A percentile compares a stretch with the other conserved stretches of the same genome.
Evolutionary conservation across 805 yeast genomes (phyloP).

Genomic region (Candida vartiovaarae): DNA sequence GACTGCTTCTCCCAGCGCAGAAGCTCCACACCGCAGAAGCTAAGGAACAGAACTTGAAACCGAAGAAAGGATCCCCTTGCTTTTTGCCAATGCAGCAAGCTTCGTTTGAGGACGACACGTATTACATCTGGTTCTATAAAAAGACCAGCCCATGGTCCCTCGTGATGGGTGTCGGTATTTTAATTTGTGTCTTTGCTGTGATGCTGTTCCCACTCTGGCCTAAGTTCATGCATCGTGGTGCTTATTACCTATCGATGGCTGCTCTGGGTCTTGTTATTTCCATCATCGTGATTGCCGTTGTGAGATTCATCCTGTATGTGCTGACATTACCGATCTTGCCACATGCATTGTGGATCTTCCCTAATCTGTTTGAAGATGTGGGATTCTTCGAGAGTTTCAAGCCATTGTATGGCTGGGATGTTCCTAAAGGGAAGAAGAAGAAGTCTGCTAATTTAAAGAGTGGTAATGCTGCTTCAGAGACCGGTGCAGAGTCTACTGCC

Average conservation of each 20-base stretch:
- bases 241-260: conserved; percentile 82
- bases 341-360: conserved; percentile 92
- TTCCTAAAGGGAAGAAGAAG: conserved; percentile 23
- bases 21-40: conserved; percentile 68
- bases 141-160: conserved; percentile 49
- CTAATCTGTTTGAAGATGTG: conserved; percentile 91
- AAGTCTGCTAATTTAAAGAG: conserved; percentile 9
- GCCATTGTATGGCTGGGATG: conserved; percentile 61
- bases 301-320: conserved; percentile 65
- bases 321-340: conserved; percentile 50
- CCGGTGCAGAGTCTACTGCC: conserved; percentile 4
- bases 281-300: conserved; percentile 71
- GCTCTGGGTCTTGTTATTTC: conserved; percentile 64
- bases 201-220: conserved; percentile 96
- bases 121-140: conserved; percentile 78
- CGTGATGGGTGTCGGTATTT: conserved; percentile 31
- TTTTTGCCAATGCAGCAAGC: conserved; percentile 51
- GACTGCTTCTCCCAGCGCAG: conserved; percentile 66
- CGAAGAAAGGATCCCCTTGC: conserved; percentile 59
- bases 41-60: conserved; percentile 51
- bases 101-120: conserved; percentile 53
- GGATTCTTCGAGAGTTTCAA: conserved; percentile 88
- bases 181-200: conserved; percentile 60
- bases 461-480: conserved; percentile 1
- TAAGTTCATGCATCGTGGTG: conserved; percentile 75